Evolutionary conservation across 495 filamentous ascomycete species (phyloP).

Genomic region (Neurospora sp.): DNA sequence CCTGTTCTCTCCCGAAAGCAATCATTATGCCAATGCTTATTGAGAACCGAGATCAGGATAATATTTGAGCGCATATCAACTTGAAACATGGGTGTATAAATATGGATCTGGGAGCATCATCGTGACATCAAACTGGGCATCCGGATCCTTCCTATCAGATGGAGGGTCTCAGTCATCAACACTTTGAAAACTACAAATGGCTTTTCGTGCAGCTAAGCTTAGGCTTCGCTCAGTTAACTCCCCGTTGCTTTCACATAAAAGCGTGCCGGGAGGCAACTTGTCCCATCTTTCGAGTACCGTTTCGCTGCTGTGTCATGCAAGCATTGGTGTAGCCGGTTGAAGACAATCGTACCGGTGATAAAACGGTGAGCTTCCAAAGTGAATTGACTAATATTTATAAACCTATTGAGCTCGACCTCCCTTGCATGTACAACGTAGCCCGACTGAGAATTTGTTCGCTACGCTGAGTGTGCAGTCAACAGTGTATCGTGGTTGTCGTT

Average conservation of each 20-base stretch:
- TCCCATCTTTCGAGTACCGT: background rate
- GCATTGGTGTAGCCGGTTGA: background rate
- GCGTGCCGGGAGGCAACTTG: background rate
- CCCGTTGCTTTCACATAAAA: background rate
- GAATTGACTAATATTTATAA: no score
- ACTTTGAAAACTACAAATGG: background rate
- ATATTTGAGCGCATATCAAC: background rate
- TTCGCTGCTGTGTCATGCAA: background rate
- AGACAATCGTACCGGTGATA: background rate
- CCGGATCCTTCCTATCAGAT: background rate
- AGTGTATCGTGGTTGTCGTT: background rate
- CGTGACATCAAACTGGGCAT: background rate
- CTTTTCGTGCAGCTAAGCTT: background rate
- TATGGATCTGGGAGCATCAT: background rate
- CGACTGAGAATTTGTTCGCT: background rate
- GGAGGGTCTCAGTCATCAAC: background rate
- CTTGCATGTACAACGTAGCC: background rate
- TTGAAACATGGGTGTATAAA: background rate
- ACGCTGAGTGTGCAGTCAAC: background rate
- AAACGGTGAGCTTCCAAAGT: background rate
- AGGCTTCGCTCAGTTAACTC: background rate
- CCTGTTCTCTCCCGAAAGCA: background rate
- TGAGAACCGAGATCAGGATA: background rate
- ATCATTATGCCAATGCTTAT: background rate
- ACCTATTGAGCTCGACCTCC: no score